phyloP scores from a whole-genome alignment of 192 early-diverging fungal genomes.

The Coemansia sp. region DNA sequence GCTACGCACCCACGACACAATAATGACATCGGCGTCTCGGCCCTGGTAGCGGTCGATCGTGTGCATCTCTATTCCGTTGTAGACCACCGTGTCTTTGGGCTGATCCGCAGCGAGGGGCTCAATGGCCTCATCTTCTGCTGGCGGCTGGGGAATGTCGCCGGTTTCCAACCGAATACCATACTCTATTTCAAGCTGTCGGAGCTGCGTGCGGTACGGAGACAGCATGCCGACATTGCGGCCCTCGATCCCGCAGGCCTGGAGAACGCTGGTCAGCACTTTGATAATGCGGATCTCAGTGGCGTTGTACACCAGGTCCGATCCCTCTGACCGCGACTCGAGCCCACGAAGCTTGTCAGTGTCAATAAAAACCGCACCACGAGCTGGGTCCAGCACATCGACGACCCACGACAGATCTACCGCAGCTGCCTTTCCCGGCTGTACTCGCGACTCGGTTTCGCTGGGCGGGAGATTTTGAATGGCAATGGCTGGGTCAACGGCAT shows the following conservation, averaged over 20 bases:
- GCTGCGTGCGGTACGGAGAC: slow-evolving; percentile 79
- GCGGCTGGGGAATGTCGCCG: not conserved
- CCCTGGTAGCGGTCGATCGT: slow-evolving; percentile 96
- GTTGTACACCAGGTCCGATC: slow-evolving; percentile 66
- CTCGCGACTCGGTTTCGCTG: not conserved
- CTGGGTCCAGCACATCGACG: slow-evolving; percentile 60
- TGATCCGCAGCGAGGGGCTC: not conserved
- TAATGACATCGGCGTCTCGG: slow-evolving; percentile 86
- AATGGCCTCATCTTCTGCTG: not conserved
- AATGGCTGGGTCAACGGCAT: slow-evolving; percentile 14
- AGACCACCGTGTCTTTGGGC: not conserved
- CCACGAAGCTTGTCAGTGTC: slow-evolving; percentile 75
- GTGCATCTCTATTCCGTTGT: slow-evolving; percentile 64
- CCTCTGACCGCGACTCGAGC: slow-evolving; percentile 55
- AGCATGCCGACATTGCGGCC: slow-evolving; percentile 74
- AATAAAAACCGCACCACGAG: slow-evolving; percentile 70
- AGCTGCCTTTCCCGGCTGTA: not conserved
- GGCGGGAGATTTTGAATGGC: slow-evolving; percentile 19
- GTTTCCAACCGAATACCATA: slow-evolving; percentile 24
- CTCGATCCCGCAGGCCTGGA: slow-evolving; percentile 65
- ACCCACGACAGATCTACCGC: slow-evolving; percentile 58
- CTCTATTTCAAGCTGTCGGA: slow-evolving; percentile 53
- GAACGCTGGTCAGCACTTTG: slow-evolving; percentile 53
- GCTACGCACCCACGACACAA: slow-evolving; percentile 85
- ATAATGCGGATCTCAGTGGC: slow-evolving; percentile 65